Conservation (phyloP, 2,329 filamentous ascomycete genomes). For the Phoma sp. region DNA sequence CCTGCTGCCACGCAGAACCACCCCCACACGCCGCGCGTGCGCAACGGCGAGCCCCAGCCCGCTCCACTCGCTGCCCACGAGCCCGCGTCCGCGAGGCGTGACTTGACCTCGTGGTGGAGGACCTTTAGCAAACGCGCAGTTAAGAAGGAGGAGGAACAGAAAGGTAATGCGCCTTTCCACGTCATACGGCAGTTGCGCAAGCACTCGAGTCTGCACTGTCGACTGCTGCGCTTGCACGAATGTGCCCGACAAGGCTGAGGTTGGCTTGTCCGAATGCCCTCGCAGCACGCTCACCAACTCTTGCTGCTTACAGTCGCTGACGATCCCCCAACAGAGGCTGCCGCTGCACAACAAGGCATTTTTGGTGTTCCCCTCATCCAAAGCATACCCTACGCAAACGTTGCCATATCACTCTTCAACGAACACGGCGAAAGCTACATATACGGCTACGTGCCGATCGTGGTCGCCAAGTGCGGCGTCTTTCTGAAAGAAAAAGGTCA, state of each 20-base stretch:
- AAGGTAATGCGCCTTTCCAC: conserved; percentile 56
- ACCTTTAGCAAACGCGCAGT: conserved; percentile 75
- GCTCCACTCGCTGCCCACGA: conserved; percentile 57
- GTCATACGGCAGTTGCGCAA: not conserved
- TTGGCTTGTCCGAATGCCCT: conserved; percentile 15
- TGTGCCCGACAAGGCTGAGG: conserved; percentile 26
- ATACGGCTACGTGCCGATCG: conserved; percentile 97
- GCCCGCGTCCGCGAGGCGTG: conserved; percentile 82
- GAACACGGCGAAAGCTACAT: conserved; percentile 94
- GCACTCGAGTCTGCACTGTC: conserved; percentile 2
- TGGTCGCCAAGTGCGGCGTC: conserved; percentile 97
- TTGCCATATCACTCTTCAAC: conserved; percentile 94
- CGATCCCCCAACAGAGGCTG: conserved; percentile 35
- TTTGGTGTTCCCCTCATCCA: conserved; percentile 92
- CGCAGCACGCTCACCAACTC: conserved; percentile 21
- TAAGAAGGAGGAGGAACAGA: conserved; percentile 65
- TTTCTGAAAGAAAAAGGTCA: conserved; percentile 97
- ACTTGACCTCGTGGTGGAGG: conserved; percentile 97
- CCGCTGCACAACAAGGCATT: conserved; percentile 70
- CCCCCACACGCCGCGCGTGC: conserved; percentile 51
- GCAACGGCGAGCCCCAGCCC: conserved; percentile 52
- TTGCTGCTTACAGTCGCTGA: conserved; percentile 32
- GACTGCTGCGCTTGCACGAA: conserved; percentile 8
- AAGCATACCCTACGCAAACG: conserved; percentile 97
- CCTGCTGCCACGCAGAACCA: conserved; percentile 47